A percentile compares a stretch with the other conserved stretches of the same genome.
Conservation (phyloP, 2,329 filamentous ascomycete species). For the Zalaria obscura region DNA sequence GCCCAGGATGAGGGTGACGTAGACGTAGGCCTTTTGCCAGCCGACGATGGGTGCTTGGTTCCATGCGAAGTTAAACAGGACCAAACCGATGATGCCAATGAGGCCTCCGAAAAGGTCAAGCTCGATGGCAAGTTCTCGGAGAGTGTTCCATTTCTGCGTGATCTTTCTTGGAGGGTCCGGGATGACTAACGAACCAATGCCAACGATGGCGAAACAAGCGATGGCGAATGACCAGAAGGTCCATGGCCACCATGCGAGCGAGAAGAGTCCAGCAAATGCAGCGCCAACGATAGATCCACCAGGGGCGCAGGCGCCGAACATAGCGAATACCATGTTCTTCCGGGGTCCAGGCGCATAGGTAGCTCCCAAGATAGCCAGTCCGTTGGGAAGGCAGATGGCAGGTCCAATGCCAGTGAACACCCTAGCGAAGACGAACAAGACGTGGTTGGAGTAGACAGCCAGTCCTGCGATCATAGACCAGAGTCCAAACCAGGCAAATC, state of each 20-base stretch:
- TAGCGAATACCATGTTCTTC: conserved; percentile 20
- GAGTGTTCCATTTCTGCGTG: conserved; percentile 7
- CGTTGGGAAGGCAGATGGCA: conserved; percentile 22
- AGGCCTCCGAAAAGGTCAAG: conserved; percentile 29
- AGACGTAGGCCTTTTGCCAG: conserved; percentile 42
- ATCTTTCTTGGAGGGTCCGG: conserved; percentile 14
- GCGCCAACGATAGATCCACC: conserved; percentile 20
- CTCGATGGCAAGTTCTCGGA: not conserved
- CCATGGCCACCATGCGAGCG: conserved; percentile 13
- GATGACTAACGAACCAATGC: conserved; percentile 24
- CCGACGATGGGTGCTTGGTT: conserved; percentile 48
- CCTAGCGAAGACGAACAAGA: conserved; percentile 22
- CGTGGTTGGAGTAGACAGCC: conserved; percentile 22
- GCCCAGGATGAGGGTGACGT: conserved; percentile 42
- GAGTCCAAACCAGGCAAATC: conserved; percentile 23
- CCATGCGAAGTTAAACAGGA: conserved; percentile 55
- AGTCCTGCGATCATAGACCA: conserved; percentile 21
- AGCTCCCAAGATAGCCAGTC: conserved; percentile 21
- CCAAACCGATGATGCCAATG: conserved; percentile 39
- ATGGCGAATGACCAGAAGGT: conserved; percentile 31
- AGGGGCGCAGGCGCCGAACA: conserved; percentile 22
- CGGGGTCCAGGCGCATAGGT: conserved; percentile 4
- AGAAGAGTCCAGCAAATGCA: conserved; percentile 19
- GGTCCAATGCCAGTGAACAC: conserved; percentile 25
- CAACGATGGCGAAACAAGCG: conserved; percentile 20